Evolutionary conservation across 2,329 filamentous ascomycete species (phyloP).

Genomic region (Penicillium sp.): DNA sequence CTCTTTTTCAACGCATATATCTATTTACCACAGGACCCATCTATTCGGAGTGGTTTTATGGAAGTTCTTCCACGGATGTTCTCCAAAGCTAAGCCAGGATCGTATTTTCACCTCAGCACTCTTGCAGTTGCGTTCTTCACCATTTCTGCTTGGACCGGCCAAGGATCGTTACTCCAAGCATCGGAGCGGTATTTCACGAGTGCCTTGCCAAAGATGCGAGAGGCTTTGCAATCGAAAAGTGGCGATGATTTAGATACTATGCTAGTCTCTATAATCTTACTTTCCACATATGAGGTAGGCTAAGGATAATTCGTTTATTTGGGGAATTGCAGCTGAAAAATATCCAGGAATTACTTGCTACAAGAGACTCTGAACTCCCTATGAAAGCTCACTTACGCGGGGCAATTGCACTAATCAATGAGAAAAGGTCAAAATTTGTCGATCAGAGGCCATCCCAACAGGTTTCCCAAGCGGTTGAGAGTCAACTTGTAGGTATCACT

Average conservation of each 20-base stretch:
- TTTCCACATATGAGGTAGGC: slow-evolving; percentile 33
- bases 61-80: slow-evolving; percentile 31
- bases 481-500: slow-evolving; percentile 27
- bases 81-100: slow-evolving; percentile 21
- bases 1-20: slow-evolving; percentile 37
- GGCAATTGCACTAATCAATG: slow-evolving; percentile 34
- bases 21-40: slow-evolving; percentile 30
- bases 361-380: slow-evolving; percentile 27
- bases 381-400: slow-evolving; percentile 33
- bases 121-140: slow-evolving; percentile 35
- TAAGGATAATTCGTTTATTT: no score
- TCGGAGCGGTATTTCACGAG: slow-evolving; percentile 29
- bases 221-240: slow-evolving; percentile 23
- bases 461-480: slow-evolving; percentile 24
- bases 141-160: slow-evolving; percentile 35
- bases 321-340: neutral
- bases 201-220: slow-evolving; percentile 30
- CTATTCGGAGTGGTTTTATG: slow-evolving; percentile 32
- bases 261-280: slow-evolving; percentile 30
- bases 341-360: slow-evolving; percentile 31
- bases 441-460: neutral
- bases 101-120: slow-evolving; percentile 27
- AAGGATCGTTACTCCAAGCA: slow-evolving; percentile 23
- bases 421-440: slow-evolving; percentile 13
- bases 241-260: slow-evolving; percentile 25